phyloP scores from a whole-genome alignment of 2,329 filamentous ascomycete genomes.

The Ceratocystis colombiana region DNA sequence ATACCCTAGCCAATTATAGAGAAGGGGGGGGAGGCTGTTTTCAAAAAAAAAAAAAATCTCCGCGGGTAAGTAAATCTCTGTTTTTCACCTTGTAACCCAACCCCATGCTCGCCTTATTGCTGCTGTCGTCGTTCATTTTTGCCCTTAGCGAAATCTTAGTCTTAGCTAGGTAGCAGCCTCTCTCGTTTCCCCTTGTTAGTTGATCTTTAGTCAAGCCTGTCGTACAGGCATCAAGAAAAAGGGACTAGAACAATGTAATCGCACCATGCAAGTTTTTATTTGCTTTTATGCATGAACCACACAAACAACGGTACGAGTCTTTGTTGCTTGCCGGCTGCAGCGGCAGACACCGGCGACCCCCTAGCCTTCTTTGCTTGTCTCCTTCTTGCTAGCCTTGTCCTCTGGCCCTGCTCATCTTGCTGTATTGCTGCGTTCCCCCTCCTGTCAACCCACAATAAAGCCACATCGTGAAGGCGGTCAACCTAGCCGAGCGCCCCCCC shows the following conservation, averaged over 20 bases:
- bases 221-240: not conserved
- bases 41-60: not conserved
- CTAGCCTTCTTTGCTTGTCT: not conserved
- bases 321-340: not conserved
- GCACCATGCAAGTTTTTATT: not conserved
- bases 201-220: not conserved
- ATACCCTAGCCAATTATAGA: not conserved
- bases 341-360: no score
- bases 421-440: not conserved
- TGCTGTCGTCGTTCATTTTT: not conserved
- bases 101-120: not conserved
- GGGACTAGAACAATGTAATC: not conserved
- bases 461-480: conserved; percentile 8
- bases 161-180: no score
- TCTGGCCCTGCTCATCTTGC: not conserved
- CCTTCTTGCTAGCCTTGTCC: not conserved
- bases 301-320: not conserved
- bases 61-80: not conserved
- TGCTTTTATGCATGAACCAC: conserved; percentile 8
- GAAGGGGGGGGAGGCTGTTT: not conserved
- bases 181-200: not conserved
- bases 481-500: not conserved
- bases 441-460: not conserved
- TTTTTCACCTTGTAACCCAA: not conserved
- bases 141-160: not conserved